A percentile compares a stretch with the other conserved stretches of the same genome.
These are phyloP conservation scores for Periconia macrospinosa DNA, from an alignment of 2,329 filamentous ascomycete genomes.

Conservation along the genomic window DNA sequence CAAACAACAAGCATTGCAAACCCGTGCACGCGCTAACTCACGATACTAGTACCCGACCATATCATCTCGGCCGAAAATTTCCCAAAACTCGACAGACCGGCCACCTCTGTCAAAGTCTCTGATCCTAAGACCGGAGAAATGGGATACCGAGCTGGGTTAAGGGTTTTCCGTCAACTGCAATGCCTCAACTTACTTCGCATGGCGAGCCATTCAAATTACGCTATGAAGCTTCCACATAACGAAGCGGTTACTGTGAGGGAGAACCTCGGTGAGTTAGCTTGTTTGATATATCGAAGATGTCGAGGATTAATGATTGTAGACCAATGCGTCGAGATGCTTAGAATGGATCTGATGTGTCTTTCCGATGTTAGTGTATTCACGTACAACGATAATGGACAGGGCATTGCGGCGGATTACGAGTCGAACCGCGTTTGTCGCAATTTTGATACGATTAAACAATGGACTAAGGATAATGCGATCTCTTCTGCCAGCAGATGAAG, in stretches of 20 bases:
- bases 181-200: constrained; percentile 41
- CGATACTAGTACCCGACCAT: constrained; percentile 58
- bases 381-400: constrained; percentile 25
- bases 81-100: constrained; percentile 55
- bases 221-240: constrained; percentile 28
- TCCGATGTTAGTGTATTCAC: constrained; percentile 41
- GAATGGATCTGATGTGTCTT: constrained; percentile 42
- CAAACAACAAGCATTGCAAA: not conserved
- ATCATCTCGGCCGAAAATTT: constrained; percentile 61
- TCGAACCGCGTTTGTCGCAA: constrained; percentile 36
- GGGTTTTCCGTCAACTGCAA: constrained; percentile 58
- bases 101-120: constrained; percentile 57
- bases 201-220: constrained; percentile 37
- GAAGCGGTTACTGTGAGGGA: constrained; percentile 21
- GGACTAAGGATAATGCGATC: constrained; percentile 37
- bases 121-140: constrained; percentile 59
- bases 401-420: constrained; percentile 36
- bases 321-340: constrained; percentile 40
- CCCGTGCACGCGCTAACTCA: constrained; percentile 23
- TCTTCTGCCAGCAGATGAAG: constrained; percentile 9
- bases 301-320: constrained; percentile 15
- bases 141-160: constrained; percentile 62
- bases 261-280: constrained; percentile 30
- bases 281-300: constrained; percentile 17
- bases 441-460: constrained; percentile 36